phyloP scores from a whole-genome alignment of 2,329 filamentous ascomycete species.

The Epicoccum nigrum region DNA sequence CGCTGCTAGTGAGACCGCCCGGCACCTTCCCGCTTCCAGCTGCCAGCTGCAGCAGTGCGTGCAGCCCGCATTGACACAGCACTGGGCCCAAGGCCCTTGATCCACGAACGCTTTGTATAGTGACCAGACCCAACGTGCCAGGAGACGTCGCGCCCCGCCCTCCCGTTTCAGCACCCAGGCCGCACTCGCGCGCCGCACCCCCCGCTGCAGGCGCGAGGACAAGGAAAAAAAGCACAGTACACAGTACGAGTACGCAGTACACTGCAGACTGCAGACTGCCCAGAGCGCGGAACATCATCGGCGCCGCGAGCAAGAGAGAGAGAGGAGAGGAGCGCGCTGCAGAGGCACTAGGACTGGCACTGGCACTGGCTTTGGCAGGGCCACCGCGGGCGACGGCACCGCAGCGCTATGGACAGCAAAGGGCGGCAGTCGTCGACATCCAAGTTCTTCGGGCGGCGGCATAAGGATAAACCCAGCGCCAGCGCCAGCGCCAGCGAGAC shows the following conservation, averaged over 20 bases:
- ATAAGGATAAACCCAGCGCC: conserved; percentile 69
- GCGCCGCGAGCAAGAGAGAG: too few species aligned
- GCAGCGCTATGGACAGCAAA: conserved; percentile 67
- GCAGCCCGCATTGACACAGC: not conserved
- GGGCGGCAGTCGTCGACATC: conserved; percentile 80
- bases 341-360: too few species aligned
- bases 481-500: conserved; percentile 16
- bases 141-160: conserved; percentile 8
- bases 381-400: too few species aligned
- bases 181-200: not conserved
- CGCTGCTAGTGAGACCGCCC: conserved; percentile 16
- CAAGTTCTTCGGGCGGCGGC: conserved; percentile 84
- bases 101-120: not conserved
- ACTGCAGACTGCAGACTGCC: too few species aligned
- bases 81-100: conserved; percentile 18
- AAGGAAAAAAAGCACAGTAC: too few species aligned
- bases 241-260: too few species aligned
- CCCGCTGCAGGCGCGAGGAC: not conserved
- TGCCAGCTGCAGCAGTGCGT: conserved; percentile 21
- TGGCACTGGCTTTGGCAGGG: too few species aligned
- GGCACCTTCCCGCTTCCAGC: conserved; percentile 24
- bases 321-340: not conserved
- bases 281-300: too few species aligned
- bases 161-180: conserved; percentile 5
- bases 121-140: not conserved